These are phyloP conservation scores for Pythium biforme DNA, from an alignment of 352 stramenopile genomes.

Conservation along the genomic window DNA sequence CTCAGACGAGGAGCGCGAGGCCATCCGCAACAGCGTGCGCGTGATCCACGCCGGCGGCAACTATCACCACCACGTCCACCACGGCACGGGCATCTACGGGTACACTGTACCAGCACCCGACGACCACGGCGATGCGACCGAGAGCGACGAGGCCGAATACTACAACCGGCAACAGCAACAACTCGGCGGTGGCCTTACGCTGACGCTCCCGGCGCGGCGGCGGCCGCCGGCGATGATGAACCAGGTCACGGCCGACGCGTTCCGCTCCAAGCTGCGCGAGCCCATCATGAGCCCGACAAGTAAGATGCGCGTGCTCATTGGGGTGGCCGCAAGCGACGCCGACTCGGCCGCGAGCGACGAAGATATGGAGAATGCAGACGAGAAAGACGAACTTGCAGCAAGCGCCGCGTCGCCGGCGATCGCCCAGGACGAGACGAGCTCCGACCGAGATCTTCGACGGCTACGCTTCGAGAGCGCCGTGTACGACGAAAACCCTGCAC, in stretches of 20 bases:
- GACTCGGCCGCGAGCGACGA: conserved; percentile 12
- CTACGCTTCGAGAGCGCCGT: conserved; percentile 19
- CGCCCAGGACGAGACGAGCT: conserved; percentile 6
- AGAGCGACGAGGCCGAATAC: conserved; percentile 30
- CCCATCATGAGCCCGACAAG: conserved; percentile 64
- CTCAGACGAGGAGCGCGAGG: conserved; percentile 29
- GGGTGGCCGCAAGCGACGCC: conserved; percentile 1
- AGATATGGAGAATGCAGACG: conserved; percentile 6
- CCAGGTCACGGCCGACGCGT: conserved; percentile 59
- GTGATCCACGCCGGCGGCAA: conserved; percentile 18
- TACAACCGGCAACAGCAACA: conserved; percentile 19
- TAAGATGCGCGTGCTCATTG: conserved; percentile 60
- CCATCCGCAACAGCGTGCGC: conserved; percentile 25
- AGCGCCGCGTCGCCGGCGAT: not conserved
- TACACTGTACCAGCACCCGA: conserved; percentile 6
- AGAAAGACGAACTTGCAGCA: not conserved
- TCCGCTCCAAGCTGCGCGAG: conserved; percentile 68
- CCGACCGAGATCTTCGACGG: conserved; percentile 17
- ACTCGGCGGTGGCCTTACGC: not conserved
- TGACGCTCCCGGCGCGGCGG: conserved; percentile 12
- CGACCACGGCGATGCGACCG: conserved; percentile 18
- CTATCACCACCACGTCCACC: conserved; percentile 13
- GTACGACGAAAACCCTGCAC: conserved; percentile 16
- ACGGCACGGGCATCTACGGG: conserved; percentile 11
- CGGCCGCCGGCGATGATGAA: conserved; percentile 35